A percentile compares a stretch with the other conserved stretches of the same genome.
Conservation (phyloP, 2,329 filamentous ascomycete species). For the Lachnellula hyalina region DNA sequence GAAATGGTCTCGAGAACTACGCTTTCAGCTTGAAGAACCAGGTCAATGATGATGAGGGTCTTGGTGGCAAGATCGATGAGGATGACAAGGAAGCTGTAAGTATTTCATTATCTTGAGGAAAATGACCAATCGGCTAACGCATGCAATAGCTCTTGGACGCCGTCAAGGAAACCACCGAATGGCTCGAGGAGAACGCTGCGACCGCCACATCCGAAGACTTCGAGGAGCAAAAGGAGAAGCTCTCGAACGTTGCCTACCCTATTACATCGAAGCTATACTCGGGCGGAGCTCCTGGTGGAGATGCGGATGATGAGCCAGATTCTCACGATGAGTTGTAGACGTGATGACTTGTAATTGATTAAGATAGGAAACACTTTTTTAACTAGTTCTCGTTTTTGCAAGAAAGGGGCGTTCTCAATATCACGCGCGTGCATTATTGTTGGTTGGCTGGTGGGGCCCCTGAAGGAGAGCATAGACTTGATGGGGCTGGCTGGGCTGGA, state of each 20-base stretch:
- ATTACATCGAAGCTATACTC: constrained; percentile 97
- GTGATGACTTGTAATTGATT: constrained; percentile 3
- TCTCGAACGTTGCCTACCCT: constrained; percentile 92
- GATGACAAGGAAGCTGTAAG: constrained; percentile 94
- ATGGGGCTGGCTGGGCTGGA: not conserved
- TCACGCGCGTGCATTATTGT: constrained; percentile 7
- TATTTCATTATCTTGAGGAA: constrained; percentile 20
- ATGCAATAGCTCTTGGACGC: constrained; percentile 73
- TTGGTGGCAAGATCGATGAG: constrained; percentile 96
- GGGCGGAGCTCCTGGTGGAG: constrained; percentile 56
- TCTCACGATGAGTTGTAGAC: constrained; percentile 74
- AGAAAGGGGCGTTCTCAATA: not conserved
- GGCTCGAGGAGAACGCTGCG: constrained; percentile 91
- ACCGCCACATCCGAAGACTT: constrained; percentile 89
- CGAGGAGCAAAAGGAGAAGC: constrained; percentile 99
- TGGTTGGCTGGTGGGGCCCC: not conserved
- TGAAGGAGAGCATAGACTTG: not conserved
- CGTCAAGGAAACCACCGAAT: constrained; percentile 94
- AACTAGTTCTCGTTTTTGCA: not conserved
- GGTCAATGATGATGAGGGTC: constrained; percentile 91
- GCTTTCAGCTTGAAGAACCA: constrained; percentile 99
- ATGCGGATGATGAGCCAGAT: constrained; percentile 65
- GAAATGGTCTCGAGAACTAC: constrained; percentile 98
- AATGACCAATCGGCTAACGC: constrained; percentile 11
- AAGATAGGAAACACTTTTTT: not conserved